Evolutionary conservation across 371 early-diverging fungal genomes (phyloP).

Genomic region (Mucor lusitanicus): DNA sequence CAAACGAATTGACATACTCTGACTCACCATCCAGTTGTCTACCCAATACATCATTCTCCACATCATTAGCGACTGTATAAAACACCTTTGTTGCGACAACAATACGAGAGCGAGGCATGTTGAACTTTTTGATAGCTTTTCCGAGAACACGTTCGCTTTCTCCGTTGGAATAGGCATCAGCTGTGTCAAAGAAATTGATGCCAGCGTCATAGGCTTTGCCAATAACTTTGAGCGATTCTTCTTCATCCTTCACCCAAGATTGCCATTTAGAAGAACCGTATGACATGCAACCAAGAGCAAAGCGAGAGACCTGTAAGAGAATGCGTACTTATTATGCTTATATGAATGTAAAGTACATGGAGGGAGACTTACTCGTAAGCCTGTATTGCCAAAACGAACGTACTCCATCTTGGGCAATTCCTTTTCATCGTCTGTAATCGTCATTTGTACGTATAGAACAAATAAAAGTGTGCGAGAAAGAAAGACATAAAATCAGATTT

Average conservation of each 20-base stretch:
- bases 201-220: slow-evolving; percentile 47
- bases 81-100: slow-evolving; percentile 45
- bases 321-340: no score
- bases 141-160: slow-evolving; percentile 42
- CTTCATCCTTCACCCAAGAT: slow-evolving; percentile 29
- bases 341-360: no score
- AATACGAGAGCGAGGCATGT: slow-evolving; percentile 39
- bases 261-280: slow-evolving; percentile 24
- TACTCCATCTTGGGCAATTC: slow-evolving; percentile 18
- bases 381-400: slow-evolving; percentile 24
- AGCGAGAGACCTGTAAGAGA: neutral
- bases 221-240: slow-evolving; percentile 36
- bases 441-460: neutral
- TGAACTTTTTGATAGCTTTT: slow-evolving; percentile 36
- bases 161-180: slow-evolving; percentile 36
- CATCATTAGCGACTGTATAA: slow-evolving; percentile 2
- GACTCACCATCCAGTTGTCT: neutral
- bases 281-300: slow-evolving; percentile 38
- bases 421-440: neutral
- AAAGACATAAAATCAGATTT: no score
- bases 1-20: slow-evolving; percentile 30
- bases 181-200: slow-evolving; percentile 50
- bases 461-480: no score
- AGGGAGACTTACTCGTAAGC: slow-evolving; percentile 13
- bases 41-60: neutral